Evolutionary conservation across 345 rosid genomes (phyloP).

Genomic region (Citrus cavaleriei): DNA sequence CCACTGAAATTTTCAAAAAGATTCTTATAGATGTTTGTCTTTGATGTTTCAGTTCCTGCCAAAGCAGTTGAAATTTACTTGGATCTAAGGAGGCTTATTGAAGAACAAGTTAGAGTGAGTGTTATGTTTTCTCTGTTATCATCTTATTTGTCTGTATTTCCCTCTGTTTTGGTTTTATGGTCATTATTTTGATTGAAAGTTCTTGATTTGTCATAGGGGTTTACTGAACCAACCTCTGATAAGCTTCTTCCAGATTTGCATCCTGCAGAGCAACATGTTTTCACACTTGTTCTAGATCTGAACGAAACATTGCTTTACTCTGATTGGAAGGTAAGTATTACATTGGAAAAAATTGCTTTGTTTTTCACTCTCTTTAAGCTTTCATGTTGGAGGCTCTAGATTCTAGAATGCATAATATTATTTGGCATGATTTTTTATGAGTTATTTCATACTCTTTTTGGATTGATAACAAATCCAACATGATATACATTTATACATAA

Average conservation of each 20-base stretch:
- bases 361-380: not conserved
- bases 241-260: conserved; percentile 98
- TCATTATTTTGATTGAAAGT: not conserved
- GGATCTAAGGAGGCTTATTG: conserved; percentile 70
- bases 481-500: not conserved
- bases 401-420: not conserved
- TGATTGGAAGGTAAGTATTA: conserved; percentile 79
- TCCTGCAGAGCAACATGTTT: conserved; percentile 76
- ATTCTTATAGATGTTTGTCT: conserved; percentile 1
- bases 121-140: not conserved
- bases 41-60: conserved; percentile 58
- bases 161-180: not conserved
- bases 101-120: conserved; percentile 79
- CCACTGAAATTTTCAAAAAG: too few species aligned
- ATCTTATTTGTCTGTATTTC: not conserved
- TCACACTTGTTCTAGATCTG: conserved; percentile 94
- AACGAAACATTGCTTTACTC: conserved; percentile 85
- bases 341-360: not conserved
- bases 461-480: not conserved
- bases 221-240: conserved; percentile 90
- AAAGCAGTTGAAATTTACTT: conserved; percentile 78
- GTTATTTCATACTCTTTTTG: not conserved
- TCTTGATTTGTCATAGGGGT: conserved; percentile 45
- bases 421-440: not conserved
- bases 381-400: not conserved